phyloP scores from a whole-genome alignment of 2,329 filamentous ascomycete genomes.

The Alternaria triticimaculans region DNA sequence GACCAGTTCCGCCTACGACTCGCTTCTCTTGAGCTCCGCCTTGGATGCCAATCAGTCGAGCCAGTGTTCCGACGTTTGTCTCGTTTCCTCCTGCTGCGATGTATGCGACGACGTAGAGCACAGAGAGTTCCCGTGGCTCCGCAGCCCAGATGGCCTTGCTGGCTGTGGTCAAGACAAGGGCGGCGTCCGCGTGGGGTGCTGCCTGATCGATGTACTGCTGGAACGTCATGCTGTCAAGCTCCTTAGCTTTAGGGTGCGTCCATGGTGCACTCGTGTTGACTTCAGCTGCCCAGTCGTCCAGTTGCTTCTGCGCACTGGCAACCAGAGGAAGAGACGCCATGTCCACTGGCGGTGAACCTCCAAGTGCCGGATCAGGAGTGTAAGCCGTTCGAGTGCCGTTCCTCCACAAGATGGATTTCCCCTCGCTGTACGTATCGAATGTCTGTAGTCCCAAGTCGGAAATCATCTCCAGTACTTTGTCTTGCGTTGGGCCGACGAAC shows the following conservation, averaged over 20 bases:
- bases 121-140: constrained; percentile 19
- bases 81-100: constrained; percentile 29
- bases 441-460: constrained; percentile 24
- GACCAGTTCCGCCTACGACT: constrained; percentile 28
- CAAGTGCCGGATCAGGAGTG: constrained; percentile 14
- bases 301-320: constrained; percentile 10
- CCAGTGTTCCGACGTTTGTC: constrained; percentile 18
- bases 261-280: constrained; percentile 26
- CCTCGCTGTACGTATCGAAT: constrained; percentile 23
- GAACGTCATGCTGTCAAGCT: constrained; percentile 24
- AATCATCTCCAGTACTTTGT: constrained; percentile 24
- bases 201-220: constrained; percentile 10
- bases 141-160: constrained; percentile 21
- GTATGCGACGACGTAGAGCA: constrained; percentile 28
- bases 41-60: constrained; percentile 14
- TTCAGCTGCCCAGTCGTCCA: constrained; percentile 25
- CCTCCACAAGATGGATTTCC: constrained; percentile 21
- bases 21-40: constrained; percentile 27
- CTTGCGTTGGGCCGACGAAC: constrained; percentile 33
- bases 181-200: constrained; percentile 12
- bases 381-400: constrained; percentile 19
- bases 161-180: constrained; percentile 14
- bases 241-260: constrained; percentile 14
- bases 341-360: constrained; percentile 20
- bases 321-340: constrained; percentile 16